Percentiles rank a stretch among this genome's conserved stretches.
Evolutionary conservation across 148 eudicot species (phyloP).

Genomic region (Rhododendron vialii): DNA sequence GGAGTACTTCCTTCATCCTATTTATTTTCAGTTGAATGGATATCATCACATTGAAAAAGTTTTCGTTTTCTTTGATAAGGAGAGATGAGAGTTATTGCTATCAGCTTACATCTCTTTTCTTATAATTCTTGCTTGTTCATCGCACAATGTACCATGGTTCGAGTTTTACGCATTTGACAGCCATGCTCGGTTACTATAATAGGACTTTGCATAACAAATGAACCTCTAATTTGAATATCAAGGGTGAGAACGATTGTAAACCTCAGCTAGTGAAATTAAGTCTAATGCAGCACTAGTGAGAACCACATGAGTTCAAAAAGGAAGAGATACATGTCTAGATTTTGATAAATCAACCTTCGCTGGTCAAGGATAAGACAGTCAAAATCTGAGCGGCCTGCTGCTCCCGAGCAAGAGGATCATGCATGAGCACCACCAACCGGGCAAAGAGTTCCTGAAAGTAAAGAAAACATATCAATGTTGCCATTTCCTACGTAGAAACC

Average conservation of each 20-base stretch:
- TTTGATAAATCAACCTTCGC: not conserved
- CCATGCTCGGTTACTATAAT: not conserved
- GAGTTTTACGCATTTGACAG: not conserved
- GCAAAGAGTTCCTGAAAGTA: too few relatives aligned
- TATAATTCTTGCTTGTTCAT: not conserved
- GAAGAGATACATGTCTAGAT: not conserved
- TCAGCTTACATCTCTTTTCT: not conserved
- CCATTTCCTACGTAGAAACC: too few relatives aligned
- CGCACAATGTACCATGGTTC: not conserved
- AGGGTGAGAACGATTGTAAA: not conserved
- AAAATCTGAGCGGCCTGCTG: constrained; percentile 85
- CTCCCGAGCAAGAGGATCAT: constrained; percentile 91
- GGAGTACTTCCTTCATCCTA: not conserved
- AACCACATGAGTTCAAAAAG: too few relatives aligned
- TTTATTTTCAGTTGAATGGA: not conserved
- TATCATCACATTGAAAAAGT: not conserved
- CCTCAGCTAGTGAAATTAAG: not conserved
- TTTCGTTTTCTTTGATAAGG: not conserved
- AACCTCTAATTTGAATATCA: not conserved
- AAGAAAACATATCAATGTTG: too few relatives aligned
- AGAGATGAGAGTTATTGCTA: not conserved
- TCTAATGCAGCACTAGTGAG: too few relatives aligned
- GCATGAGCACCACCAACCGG: constrained; percentile 30
- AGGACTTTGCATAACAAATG: not conserved
- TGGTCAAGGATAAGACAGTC: constrained; percentile 24